Base-by-base conservation (phyloP, 495 filamentous ascomycete species). In the Talaromyces proteolyticus region DNA sequence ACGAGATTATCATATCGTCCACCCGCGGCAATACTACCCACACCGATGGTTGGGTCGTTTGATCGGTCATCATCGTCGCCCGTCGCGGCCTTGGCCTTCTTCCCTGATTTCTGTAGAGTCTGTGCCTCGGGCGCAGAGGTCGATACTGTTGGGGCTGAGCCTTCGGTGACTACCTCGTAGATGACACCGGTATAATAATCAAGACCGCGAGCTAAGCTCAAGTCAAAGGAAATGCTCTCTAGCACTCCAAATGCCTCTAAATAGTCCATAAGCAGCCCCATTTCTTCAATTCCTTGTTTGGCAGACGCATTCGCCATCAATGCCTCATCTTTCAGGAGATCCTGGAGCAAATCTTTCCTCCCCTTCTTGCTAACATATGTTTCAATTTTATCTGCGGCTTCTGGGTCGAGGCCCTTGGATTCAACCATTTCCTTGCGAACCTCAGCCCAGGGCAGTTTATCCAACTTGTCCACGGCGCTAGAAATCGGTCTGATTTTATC, bases 151-250 rank as follows among this genome's bases (percentile, higher is more conserved):
- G 87, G 86, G 23, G 86, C 85, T 37, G 87, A 91, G 52, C 87
- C 87, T 65, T 91, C 88, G 12, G 89, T 92, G 51, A 91, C 74
- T 23, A 95, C 84, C 64, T 96, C 92, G 71, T 87, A 96, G 64
- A 97, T 96, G 44, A 95, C 74, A 40, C 90, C 89, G 2, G 92
- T 95, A 68, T 96, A 95, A 68, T 96, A 96, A 63, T 96, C 91
- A 25, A 96, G 76, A 24, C 87, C 89, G 54, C 90, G 82, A 16
- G 90, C 90, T 37, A 95, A 77, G 19, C 80, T 85, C 55, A 95
- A 77, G 59, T 94, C 89, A 65, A 94, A 87, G 14, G 86, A 87
- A 44, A 94, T 76, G 42, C 73, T 79, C 46, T 88, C 81, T 25
- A 84, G 68, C 17, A 86, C 81, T 20, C 76, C 73, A 60, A 89